A percentile compares a stretch with the other conserved stretches of the same genome.
Evolutionary conservation across 768 basidiomycete genomes (phyloP).

Genomic region (Phanerochaete carnosa): DNA sequence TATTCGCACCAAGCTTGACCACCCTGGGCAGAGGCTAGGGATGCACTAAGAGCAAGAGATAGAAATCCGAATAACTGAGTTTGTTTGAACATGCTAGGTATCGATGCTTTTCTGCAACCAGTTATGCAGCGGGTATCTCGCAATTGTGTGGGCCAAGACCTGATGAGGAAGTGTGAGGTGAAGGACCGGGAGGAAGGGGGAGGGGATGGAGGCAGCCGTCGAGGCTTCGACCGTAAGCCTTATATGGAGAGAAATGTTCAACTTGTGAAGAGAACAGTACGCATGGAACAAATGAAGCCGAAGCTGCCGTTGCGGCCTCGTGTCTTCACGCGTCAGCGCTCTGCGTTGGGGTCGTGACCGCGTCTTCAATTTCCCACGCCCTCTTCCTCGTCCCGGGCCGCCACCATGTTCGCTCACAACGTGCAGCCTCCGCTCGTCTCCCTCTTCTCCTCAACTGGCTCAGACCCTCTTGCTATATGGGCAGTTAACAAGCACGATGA

Average conservation of each 20-base stretch:
- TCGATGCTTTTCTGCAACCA: background rate
- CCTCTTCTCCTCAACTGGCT: constrained; percentile 71
- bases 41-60: constrained; percentile 6
- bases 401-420: constrained; percentile 50
- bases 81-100: background rate
- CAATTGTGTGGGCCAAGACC: background rate
- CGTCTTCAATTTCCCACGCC: no score
- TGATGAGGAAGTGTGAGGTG: constrained; percentile 2
- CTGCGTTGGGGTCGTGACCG: background rate
- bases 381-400: background rate
- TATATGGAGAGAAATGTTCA: background rate
- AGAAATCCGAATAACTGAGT: constrained; percentile 6
- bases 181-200: background rate
- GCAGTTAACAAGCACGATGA: constrained; percentile 41
- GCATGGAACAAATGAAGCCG: background rate
- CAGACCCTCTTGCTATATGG: constrained; percentile 60
- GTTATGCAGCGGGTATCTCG: background rate
- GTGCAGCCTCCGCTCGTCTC: constrained; percentile 66
- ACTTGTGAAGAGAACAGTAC: background rate
- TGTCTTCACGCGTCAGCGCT: background rate
- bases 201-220: background rate
- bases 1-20: constrained; percentile 20
- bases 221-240: background rate
- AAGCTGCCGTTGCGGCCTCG: background rate
- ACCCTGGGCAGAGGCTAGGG: constrained; percentile 17